phyloP scores from a whole-genome alignment of 2,329 filamentous ascomycete genomes.

The Chrysoporthe puriensis region DNA sequence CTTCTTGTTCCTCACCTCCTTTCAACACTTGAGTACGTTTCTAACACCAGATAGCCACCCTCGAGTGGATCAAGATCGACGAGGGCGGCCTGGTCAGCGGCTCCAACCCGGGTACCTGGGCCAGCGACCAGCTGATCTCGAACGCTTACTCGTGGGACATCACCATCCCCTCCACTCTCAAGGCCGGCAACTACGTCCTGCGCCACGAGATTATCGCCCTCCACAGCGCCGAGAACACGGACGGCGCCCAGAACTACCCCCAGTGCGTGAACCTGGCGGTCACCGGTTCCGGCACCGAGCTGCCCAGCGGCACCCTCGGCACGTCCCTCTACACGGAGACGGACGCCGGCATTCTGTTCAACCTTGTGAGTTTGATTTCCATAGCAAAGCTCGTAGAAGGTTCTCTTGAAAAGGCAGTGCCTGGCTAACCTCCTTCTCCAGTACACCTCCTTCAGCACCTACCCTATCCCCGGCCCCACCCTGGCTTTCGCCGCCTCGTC shows the following conservation, averaged over 20 bases:
- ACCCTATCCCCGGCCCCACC: conserved; percentile 36
- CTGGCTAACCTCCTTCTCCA: background rate
- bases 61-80: conserved; percentile 44
- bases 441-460: conserved; percentile 32
- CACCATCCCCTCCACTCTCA: conserved; percentile 40
- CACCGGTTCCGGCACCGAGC: conserved; percentile 40
- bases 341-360: conserved; percentile 36
- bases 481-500: conserved; percentile 23
- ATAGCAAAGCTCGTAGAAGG: too few species aligned
- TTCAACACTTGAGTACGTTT: background rate
- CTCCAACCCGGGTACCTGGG: conserved; percentile 38
- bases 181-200: conserved; percentile 48
- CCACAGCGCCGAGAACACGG: conserved; percentile 43
- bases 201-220: conserved; percentile 55
- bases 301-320: conserved; percentile 34
- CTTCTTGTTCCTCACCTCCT: background rate
- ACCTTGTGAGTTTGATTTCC: conserved; percentile 23
- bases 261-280: conserved; percentile 52
- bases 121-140: conserved; percentile 46
- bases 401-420: too few species aligned
- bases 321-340: conserved; percentile 33
- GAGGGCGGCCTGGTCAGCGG: conserved; percentile 36
- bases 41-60: conserved; percentile 25
- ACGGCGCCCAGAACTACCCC: conserved; percentile 52
- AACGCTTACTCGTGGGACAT: conserved; percentile 52